phyloP scores from a whole-genome alignment of 805 yeast species.

The Komagataella pseudopastoris region DNA sequence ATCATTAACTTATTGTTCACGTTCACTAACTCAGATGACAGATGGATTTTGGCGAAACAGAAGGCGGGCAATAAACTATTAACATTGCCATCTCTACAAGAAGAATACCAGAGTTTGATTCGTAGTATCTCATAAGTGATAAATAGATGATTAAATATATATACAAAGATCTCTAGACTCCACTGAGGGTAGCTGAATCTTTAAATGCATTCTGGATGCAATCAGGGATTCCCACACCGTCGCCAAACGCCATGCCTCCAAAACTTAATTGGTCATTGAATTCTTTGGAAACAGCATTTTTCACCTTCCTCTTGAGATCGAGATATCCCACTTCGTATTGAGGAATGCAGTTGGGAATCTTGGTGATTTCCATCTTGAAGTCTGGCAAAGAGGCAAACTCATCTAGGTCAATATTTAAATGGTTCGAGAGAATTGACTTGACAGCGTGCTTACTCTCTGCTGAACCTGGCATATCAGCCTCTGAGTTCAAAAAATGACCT shows the following conservation, averaged over 20 bases:
- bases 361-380: conserved; percentile 20
- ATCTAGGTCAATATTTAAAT: conserved; percentile 20
- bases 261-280: conserved; percentile 32
- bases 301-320: conserved; percentile 22
- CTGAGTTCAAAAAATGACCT: conserved; percentile 35
- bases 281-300: conserved; percentile 16
- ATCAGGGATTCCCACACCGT: conserved; percentile 85
- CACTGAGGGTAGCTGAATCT: conserved; percentile 29
- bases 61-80: conserved; percentile 3
- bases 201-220: conserved; percentile 53
- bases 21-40: conserved; percentile 19
- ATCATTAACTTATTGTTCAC: conserved; percentile 25
- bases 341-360: conserved; percentile 57
- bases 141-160: background rate
- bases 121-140: background rate
- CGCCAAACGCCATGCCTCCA: conserved; percentile 74
- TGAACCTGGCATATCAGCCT: background rate
- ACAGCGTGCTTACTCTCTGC: conserved; percentile 3
- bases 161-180: background rate
- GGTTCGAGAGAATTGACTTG: conserved; percentile 20
- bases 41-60: conserved; percentile 22
- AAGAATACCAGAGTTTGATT: conserved; percentile 5
- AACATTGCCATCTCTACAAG: conserved; percentile 6
- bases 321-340: conserved; percentile 65
- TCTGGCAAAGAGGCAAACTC: conserved; percentile 7